Evolutionary conservation across 164 flowering plant genomes (phyloP).

Genomic region (Nelumbo lutea): DNA sequence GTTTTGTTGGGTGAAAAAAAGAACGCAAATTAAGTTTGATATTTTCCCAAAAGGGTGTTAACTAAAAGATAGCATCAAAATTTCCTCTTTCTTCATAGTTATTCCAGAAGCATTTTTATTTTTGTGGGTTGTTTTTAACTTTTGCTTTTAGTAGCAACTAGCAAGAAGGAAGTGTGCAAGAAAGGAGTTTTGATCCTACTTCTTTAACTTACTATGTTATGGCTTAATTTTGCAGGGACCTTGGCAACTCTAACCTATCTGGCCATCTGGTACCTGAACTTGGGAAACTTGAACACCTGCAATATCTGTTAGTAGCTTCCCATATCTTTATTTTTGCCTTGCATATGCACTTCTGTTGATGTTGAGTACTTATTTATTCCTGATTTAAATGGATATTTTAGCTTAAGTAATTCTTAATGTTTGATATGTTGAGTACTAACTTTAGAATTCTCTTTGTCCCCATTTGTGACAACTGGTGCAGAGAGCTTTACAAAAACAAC

Average conservation of each 20-base stretch:
- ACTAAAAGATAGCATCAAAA: too few relatives aligned
- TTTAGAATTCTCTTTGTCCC: neutral
- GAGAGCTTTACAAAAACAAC: constrained; percentile 89
- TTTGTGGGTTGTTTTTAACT: too few relatives aligned
- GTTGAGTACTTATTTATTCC: too few relatives aligned
- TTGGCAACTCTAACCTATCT: constrained; percentile 77
- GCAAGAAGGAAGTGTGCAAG: neutral
- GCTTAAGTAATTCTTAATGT: too few relatives aligned
- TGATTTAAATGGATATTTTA: too few relatives aligned
- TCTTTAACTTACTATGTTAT: constrained; percentile 7
- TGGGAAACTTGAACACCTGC: constrained; percentile 83
- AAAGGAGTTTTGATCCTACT: neutral
- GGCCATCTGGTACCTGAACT: constrained; percentile 86
- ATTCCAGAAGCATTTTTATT: too few relatives aligned
- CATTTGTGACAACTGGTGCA: constrained; percentile 18
- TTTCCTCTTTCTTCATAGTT: too few relatives aligned
- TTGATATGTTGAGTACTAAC: neutral
- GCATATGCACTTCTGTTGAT: neutral
- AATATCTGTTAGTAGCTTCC: constrained; percentile 63
- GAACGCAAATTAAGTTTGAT: too few relatives aligned
- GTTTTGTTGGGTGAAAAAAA: too few relatives aligned
- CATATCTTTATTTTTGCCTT: neutral
- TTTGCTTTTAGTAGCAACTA: too few relatives aligned
- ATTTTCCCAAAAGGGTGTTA: too few relatives aligned
- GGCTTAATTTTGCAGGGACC: constrained; percentile 54